Evolutionary conservation across 768 basidiomycete genomes (phyloP), one percentile per base, ranked within the genome.

Genomic region (Hebeloma cylindrosporum): DNA sequence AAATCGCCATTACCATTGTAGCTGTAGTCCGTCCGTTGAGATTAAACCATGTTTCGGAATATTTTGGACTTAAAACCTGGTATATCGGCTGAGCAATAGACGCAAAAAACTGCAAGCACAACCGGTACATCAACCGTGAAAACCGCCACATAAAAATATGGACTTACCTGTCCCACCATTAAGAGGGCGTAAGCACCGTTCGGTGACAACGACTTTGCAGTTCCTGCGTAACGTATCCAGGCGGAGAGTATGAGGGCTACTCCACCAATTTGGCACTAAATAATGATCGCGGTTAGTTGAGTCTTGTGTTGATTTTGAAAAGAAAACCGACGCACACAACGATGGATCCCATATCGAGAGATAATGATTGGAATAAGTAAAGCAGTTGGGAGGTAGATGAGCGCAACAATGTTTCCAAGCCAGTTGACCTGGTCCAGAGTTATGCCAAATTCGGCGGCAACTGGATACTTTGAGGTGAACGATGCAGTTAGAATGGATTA

Each of bases 1-100:
- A 68, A 32, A 81, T 76, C 5, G 77, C 73, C 22, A 79, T 55
- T 14, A 77, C 58, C 78, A 79, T 81, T 1, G 77, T 93, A 9
- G 87, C 87, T 0, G 89, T 91, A 2, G 85, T 90, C 30, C 90
- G 74, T 10, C 83, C 80, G 47, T 77, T 70, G 35, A 90, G 64
- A 48, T 85, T 80, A 56, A 93, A 93, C 90, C 90, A 93, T 23
- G 67, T 78, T 59, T 93, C 86, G 0, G 89, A 90, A 62, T 85
- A 93, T 40, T 78, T 82, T 1, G 90, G 87, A 4, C 85, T 85
- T 7, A 91, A 66, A 18, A 92, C 77, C 64, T 88, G 88, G 61
- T 80, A 91, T 10, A 83, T 68, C 2, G 88, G 81, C 57, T 88
- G 85, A 2, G 85, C 70, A 34, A 88, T 62, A 1, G 78, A 78